Evolutionary conservation across 208 protist genomes (phyloP).

Genomic region (Trypanosomatidae sp.): DNA sequence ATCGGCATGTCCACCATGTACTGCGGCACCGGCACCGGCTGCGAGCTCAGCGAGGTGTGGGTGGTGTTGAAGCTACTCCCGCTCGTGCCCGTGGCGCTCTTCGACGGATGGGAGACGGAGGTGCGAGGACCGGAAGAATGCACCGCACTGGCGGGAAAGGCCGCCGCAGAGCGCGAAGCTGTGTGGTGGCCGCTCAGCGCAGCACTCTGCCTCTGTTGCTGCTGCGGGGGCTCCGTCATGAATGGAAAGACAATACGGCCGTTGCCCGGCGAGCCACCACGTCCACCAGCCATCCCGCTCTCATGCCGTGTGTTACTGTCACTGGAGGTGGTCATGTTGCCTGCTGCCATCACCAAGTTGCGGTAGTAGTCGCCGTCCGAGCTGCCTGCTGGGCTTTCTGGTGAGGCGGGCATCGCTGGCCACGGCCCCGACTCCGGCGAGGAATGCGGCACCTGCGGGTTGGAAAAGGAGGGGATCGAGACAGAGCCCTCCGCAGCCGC

Average conservation of each 20-base stretch:
- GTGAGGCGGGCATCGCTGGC: neutral
- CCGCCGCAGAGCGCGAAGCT: accelerated
- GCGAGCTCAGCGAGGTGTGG: constrained; percentile 7
- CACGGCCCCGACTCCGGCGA: neutral
- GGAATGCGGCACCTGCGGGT: no score
- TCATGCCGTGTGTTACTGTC: no score
- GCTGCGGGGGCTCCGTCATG: neutral
- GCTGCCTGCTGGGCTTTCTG: neutral
- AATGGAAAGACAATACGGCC: neutral
- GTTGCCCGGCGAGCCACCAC: no score
- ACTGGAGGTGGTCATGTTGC: constrained; percentile 16
- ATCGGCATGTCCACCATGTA: neutral
- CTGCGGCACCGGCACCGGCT: constrained; percentile 10
- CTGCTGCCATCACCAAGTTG: neutral
- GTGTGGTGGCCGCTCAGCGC: no score
- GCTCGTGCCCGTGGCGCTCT: neutral
- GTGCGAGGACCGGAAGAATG: neutral
- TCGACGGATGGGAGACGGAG: no score
- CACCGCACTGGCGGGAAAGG: no score
- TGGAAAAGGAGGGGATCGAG: no score
- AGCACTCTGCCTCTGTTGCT: neutral
- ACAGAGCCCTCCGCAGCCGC: no score
- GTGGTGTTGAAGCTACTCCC: neutral
- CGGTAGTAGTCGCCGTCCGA: constrained; percentile 4
- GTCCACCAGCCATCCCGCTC: no score